A percentile compares a stretch with the other conserved stretches of the same genome.
These are phyloP conservation scores for Cardamine resedifolia DNA, from an alignment of 345 rosid genomes.

Conservation along the genomic window DNA sequence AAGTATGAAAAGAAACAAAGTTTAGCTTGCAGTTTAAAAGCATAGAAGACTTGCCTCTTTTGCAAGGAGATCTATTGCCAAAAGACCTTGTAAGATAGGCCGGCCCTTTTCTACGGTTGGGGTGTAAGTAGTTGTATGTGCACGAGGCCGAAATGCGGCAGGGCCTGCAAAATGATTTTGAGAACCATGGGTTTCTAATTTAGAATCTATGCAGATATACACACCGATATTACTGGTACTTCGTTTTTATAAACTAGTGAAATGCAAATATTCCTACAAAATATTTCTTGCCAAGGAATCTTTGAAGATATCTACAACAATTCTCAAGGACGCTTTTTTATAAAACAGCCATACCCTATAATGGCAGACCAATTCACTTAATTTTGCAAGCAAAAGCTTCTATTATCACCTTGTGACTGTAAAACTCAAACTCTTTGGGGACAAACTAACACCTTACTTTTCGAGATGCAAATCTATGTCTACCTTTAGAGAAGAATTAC, in stretches of 20 bases:
- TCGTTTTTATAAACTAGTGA: conserved; percentile 4
- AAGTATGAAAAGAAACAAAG: conserved; percentile 11
- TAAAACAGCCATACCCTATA: conserved; percentile 16
- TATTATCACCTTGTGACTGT: conserved; percentile 8
- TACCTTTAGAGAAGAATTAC: conserved; percentile 9
- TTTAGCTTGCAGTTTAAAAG: conserved; percentile 23
- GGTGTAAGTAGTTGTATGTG: conserved; percentile 62
- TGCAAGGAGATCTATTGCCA: conserved; percentile 93
- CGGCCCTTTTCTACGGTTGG: conserved; percentile 87
- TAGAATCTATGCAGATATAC: conserved; percentile 11
- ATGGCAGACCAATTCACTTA: conserved; percentile 5
- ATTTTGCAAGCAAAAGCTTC: conserved; percentile 22
- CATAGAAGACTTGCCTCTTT: conserved; percentile 70
- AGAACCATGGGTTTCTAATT: conserved; percentile 18
- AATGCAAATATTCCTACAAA: background rate
- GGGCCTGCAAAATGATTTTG: conserved; percentile 63
- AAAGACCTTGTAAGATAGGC: conserved; percentile 94
- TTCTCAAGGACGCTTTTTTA: conserved; percentile 12
- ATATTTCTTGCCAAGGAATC: conserved; percentile 16
- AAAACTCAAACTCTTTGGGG: conserved; percentile 9
- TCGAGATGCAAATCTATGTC: conserved; percentile 19
- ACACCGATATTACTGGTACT: conserved; percentile 6
- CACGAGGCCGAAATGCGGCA: conserved; percentile 95
- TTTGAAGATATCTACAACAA: conserved; percentile 20
- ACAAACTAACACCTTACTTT: conserved; percentile 15